phyloP scores from a whole-genome alignment of 192 early-diverging fungal genomes.

The Oehlia diaphana region DNA sequence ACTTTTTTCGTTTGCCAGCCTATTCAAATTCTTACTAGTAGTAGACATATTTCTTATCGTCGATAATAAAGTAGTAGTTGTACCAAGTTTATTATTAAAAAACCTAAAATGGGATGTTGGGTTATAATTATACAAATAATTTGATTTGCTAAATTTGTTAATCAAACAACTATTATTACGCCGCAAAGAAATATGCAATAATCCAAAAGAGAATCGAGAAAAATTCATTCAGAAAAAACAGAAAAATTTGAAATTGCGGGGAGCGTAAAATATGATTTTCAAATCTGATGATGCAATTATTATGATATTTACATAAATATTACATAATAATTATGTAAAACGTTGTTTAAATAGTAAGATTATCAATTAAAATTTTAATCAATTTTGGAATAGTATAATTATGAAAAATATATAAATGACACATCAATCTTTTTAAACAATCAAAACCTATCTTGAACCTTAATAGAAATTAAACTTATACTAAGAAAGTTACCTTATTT shows the following conservation, averaged over 20 bases:
- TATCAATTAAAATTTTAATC: too few relatives aligned
- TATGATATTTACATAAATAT: too few relatives aligned
- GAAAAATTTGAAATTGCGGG: not conserved
- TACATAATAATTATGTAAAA: too few relatives aligned
- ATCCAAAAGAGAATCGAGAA: not conserved
- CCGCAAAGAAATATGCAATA: not conserved
- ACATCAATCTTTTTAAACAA: too few relatives aligned
- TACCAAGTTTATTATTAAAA: not conserved
- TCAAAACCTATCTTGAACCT: too few relatives aligned
- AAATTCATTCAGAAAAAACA: not conserved
- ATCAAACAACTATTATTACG: not conserved
- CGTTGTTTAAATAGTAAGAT: too few relatives aligned
- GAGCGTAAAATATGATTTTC: too few relatives aligned
- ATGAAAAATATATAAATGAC: too few relatives aligned
- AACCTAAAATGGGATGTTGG: not conserved
- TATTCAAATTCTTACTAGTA: constrained; percentile 36
- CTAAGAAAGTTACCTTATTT: too few relatives aligned
- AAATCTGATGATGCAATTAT: too few relatives aligned
- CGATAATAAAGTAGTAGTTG: not conserved
- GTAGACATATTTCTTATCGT: not conserved
- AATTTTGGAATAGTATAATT: too few relatives aligned
- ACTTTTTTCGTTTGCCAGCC: constrained; percentile 54
- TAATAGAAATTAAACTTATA: too few relatives aligned
- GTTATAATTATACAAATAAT: not conserved
- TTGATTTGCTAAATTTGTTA: not conserved